Base-by-base conservation (phyloP, 208 protist genomes). In the Leptomonas pyrrhocoris region DNA sequence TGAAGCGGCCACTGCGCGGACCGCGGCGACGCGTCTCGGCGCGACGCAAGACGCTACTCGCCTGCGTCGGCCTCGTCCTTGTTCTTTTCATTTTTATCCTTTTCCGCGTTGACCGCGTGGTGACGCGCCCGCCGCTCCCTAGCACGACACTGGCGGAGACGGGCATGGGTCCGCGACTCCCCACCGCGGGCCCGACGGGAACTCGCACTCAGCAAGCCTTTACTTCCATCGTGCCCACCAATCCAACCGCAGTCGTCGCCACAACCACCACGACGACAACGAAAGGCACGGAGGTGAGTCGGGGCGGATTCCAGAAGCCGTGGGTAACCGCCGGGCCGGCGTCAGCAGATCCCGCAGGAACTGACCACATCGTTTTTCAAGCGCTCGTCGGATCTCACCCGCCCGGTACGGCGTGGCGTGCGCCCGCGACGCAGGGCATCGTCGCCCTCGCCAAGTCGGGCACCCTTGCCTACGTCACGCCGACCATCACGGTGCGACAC, bases 361-460 rank as follows among this genome's bases (percentile, higher is more conserved):
- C 9, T 13, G 13, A 13, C 38, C 38, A 42, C 5, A n/a, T 7
- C 3, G 36, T 2, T 0, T 63, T 72, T n/a, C 1, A 15, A 1
- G 5, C 42, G 0, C 28, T 72, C 45, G 55, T 63, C 3, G 13
- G 18, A 5, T 21, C 18, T n/a, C 66, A 36, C 42, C 18, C 27
- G 12, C 66, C 53, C 2, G 66, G 66, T 23, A 72, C 66, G 25
- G 31, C 66, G 40, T 72, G 66, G 66, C 56, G 66, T 0, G 43
- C 61, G 23, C 2, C 38, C n/a, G 13, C 1, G 19, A 38, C 12
- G 2, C 60, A 68, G 28, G 16, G 4, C 25, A 51, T 74, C 2
- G 21, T 74, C 15, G 27, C 46, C 25, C 23, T 61, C 28, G 40
- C 57, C 2, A 28, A 30, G 18, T 63, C 42, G 2, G 54, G 66